These are phyloP conservation scores for Fraxinus excelsior DNA, from an alignment of 257 asterid genomes.

Conservation along the genomic window DNA sequence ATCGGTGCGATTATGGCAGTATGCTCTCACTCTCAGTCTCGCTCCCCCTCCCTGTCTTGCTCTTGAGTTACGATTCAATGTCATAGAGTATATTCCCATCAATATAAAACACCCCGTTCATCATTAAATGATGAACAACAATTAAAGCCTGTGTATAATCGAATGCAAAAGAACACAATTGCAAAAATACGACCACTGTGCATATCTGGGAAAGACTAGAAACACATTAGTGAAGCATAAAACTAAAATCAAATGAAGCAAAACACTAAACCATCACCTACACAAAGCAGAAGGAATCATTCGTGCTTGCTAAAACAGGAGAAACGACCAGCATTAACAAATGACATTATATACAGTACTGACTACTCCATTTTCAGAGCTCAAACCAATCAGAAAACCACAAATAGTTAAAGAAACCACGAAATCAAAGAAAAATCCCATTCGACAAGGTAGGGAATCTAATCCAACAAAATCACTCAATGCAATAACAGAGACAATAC, in stretches of 20 bases:
- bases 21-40: no score
- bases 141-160: background rate
- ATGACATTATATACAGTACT: background rate
- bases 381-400: background rate
- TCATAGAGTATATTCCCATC: conserved; percentile 72
- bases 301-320: background rate
- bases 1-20: no score
- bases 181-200: background rate
- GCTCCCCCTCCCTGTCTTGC: conserved; percentile 67
- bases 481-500: background rate
- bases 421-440: background rate
- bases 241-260: background rate
- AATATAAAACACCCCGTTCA: conserved; percentile 81
- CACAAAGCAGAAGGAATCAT: background rate
- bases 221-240: background rate
- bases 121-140: conserved; percentile 63
- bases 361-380: background rate
- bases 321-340: background rate
- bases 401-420: background rate
- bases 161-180: no score
- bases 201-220: background rate
- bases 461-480: background rate
- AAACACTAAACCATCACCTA: background rate
- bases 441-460: background rate
- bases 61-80: conserved; percentile 42